phyloP scores from a whole-genome alignment of 2,329 filamentous ascomycete genomes.

The Neofusicoccum cordaticola region DNA sequence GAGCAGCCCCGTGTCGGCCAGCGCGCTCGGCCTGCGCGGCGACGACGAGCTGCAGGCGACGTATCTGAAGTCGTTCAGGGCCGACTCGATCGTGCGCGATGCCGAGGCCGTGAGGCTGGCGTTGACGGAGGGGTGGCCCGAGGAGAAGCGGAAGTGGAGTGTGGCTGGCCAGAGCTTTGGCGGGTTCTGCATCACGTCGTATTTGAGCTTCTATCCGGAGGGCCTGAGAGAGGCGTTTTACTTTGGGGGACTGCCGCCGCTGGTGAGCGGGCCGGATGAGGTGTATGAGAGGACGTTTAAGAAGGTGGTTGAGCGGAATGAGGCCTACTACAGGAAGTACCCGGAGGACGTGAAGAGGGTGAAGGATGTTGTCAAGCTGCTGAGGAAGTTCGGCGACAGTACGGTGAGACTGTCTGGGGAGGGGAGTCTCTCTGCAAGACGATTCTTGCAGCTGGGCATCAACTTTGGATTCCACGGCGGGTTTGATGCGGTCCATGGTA shows the following conservation, averaged over 20 bases:
- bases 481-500: slow-evolving; percentile 68
- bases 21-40: slow-evolving; percentile 65
- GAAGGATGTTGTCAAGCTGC: slow-evolving; percentile 62
- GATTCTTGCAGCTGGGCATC: slow-evolving; percentile 76
- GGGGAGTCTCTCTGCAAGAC: slow-evolving; percentile 66
- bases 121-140: slow-evolving; percentile 67
- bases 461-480: slow-evolving; percentile 77
- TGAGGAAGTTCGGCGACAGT: slow-evolving; percentile 56
- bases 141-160: slow-evolving; percentile 74
- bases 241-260: slow-evolving; percentile 76
- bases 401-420: slow-evolving; percentile 68
- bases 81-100: slow-evolving; percentile 86
- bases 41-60: slow-evolving; percentile 66
- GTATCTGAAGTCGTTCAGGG: slow-evolving; percentile 81
- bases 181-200: slow-evolving; percentile 80
- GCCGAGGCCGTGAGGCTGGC: slow-evolving; percentile 79
- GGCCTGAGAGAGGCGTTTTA: slow-evolving; percentile 78
- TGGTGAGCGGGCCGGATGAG: slow-evolving; percentile 64
- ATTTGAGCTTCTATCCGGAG: slow-evolving; percentile 75
- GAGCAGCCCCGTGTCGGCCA: slow-evolving; percentile 74
- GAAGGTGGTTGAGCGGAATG: slow-evolving; percentile 69
- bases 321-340: slow-evolving; percentile 79
- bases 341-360: slow-evolving; percentile 73
- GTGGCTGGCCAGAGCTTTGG: slow-evolving; percentile 90
- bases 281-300: slow-evolving; percentile 72